Percentiles rank a stretch among this genome's conserved stretches.
These are phyloP conservation scores for Ogataea neopini DNA, from an alignment of 805 yeast species.

Conservation along the genomic window DNA sequence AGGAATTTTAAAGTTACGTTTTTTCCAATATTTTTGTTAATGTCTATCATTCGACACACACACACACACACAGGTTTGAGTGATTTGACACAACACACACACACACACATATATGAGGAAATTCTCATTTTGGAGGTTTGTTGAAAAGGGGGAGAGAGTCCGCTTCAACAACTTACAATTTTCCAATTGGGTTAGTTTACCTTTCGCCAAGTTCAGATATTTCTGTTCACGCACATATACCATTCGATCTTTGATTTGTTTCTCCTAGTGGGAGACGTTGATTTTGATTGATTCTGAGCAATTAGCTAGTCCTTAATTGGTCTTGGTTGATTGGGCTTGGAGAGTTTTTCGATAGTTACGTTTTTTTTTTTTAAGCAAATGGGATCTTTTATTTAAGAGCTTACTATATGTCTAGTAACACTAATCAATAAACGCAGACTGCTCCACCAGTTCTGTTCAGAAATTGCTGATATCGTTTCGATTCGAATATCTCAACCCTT, in stretches of 20 bases:
- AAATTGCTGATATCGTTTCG: constrained; percentile 19
- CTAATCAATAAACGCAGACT: neutral
- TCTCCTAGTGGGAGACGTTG: neutral
- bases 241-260: neutral
- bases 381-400: constrained; percentile 8
- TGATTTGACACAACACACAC: constrained; percentile 14
- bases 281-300: constrained; percentile 3
- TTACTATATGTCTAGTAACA: neutral
- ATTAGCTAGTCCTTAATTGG: constrained; percentile 15
- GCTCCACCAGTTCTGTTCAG: neutral
- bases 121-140: constrained; percentile 10
- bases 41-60: constrained; percentile 8
- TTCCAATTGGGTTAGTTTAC: neutral
- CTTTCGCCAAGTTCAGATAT: neutral
- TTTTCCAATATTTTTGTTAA: neutral
- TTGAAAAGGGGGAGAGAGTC: constrained; percentile 26
- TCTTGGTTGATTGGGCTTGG: constrained; percentile 14
- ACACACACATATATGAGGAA: constrained; percentile 15
- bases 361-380: constrained; percentile 1
- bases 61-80: constrained; percentile 14
- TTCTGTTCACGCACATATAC: constrained; percentile 1
- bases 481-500: constrained; percentile 22
- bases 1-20: neutral
- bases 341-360: constrained; percentile 2
- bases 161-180: constrained; percentile 9